Evolutionary conservation across 495 filamentous ascomycete species (phyloP), one percentile per base, ranked within the genome.

Genomic region (Penicillium roqueforti): DNA sequence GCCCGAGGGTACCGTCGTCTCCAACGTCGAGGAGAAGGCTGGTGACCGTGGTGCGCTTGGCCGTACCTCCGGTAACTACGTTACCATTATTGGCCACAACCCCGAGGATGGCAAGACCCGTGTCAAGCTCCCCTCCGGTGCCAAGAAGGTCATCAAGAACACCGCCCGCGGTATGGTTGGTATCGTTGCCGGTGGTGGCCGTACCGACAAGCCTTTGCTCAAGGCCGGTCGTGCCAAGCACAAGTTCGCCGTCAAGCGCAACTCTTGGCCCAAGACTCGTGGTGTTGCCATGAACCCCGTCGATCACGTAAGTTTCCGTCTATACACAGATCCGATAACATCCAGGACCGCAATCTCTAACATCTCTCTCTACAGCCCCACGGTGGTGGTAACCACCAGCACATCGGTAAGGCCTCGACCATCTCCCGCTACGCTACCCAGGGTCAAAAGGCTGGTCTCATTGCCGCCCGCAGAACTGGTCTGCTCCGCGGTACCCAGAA

Each of bases 241-340:
- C 75, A 97, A 98, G 88, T 97, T 95, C 82, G 90, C 89, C 61
- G 93, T 95, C 80, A 99, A 99, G 90, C 88, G 95, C 72, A 97
- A 97, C 89, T 89, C 83, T 68, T 97, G 95, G 93, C 93, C 95
- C 75, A 97, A 95, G 88, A 99, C 93, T 84, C 92, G 93, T 91
- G 93, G 93, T 95, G 93, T 99, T 83, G 93, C 93, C 76, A 99
- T 99, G 93, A 99, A 99, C 80, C 93, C 93, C 61, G 93, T 98
- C 65, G 93, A 98, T 81, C 93, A 97, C 87, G 83, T 86, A 83
- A 78, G 83, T 52, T 57, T 50, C 38, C 0, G 44, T 34, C 51
- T 36, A 55, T 5, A 6, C 22, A 3, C 18, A 1, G n/a, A 13
- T n/a, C n/a, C 16, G 18, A 29, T 20, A 55, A 22, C 32, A 22